A percentile compares a stretch with the other conserved stretches of the same genome.
phyloP scores from a whole-genome alignment of 2,329 filamentous ascomycete species.

The Fusarium piperis region DNA sequence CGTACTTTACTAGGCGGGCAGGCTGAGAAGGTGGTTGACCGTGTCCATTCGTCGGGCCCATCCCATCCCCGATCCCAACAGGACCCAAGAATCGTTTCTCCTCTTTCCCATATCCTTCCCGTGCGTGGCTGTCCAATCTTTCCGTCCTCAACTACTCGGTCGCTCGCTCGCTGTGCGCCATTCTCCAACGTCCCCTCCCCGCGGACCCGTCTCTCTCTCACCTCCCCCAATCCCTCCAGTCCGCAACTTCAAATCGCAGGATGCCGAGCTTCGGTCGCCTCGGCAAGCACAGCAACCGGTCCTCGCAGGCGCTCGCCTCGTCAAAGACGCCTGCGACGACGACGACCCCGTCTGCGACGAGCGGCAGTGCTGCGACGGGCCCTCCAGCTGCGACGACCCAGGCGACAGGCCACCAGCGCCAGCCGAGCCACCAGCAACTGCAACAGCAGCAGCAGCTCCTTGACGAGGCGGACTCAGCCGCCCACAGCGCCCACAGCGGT shows the following conservation, averaged over 20 bases:
- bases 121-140: conserved; percentile 4
- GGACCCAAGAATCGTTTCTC: conserved; percentile 18
- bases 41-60: conserved; percentile 19
- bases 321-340: conserved; percentile 26
- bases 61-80: conserved; percentile 27
- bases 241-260: conserved; percentile 36
- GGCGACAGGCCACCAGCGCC: conserved; percentile 30
- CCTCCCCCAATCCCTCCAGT: conserved; percentile 1
- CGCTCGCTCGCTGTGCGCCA: conserved; percentile 15
- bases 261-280: conserved; percentile 66
- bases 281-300: conserved; percentile 65
- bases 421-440: conserved; percentile 36
- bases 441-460: conserved; percentile 35
- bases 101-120: conserved; percentile 22
- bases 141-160: conserved; percentile 6
- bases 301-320: conserved; percentile 63
- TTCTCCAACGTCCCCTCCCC: not conserved
- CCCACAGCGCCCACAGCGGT: conserved; percentile 36
- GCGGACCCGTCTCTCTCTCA: not conserved
- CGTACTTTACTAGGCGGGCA: not conserved
- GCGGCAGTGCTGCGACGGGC: conserved; percentile 37
- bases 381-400: conserved; percentile 30
- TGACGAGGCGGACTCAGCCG: conserved; percentile 43
- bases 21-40: not conserved
- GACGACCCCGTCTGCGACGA: conserved; percentile 31